Conservation (phyloP, 768 basidiomycete genomes). For the Hydnomerulius pinastri region DNA sequence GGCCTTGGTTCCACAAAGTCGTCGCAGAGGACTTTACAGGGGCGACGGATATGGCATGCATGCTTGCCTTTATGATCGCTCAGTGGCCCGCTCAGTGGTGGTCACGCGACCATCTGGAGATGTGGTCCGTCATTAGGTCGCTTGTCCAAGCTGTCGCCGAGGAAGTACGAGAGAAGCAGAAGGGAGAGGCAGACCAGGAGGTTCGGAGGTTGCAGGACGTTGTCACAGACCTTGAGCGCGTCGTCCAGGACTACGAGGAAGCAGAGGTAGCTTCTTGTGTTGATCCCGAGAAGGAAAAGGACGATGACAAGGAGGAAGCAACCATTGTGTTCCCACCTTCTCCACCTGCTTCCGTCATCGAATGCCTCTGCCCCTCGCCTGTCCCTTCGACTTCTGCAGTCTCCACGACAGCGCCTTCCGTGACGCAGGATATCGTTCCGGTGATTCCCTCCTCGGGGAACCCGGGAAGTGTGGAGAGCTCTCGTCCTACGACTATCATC, state of each 20-base stretch:
- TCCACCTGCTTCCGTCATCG: constrained; percentile 14
- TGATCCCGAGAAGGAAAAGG: constrained; percentile 19
- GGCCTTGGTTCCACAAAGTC: constrained; percentile 65
- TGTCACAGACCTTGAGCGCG: constrained; percentile 50
- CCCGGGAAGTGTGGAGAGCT: constrained; percentile 2
- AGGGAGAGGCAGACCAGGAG: constrained; percentile 45
- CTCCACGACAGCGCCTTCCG: constrained; percentile 5
- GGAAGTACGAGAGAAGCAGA: constrained; percentile 57
- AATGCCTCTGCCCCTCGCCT: constrained; percentile 11
- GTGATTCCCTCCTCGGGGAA: constrained; percentile 3
- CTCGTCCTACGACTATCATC: constrained; percentile 16
- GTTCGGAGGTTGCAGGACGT: constrained; percentile 49
- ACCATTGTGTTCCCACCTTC: constrained; percentile 17
- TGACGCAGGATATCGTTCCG: constrained; percentile 6
- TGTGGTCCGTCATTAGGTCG: constrained; percentile 57
- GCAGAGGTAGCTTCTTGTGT: constrained; percentile 26
- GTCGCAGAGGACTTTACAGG: constrained; percentile 42
- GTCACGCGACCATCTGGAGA: constrained; percentile 63
- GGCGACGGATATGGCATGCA: constrained; percentile 39
- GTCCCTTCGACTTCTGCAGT: background rate
- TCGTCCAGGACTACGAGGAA: constrained; percentile 43
- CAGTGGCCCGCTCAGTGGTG: constrained; percentile 73
- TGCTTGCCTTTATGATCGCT: constrained; percentile 52
- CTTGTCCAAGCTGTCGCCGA: constrained; percentile 64
- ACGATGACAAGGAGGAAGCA: constrained; percentile 12